These are phyloP conservation scores for Pleurostoma richardsiae DNA, from an alignment of 2,329 filamentous ascomycete genomes.

Conservation along the genomic window DNA sequence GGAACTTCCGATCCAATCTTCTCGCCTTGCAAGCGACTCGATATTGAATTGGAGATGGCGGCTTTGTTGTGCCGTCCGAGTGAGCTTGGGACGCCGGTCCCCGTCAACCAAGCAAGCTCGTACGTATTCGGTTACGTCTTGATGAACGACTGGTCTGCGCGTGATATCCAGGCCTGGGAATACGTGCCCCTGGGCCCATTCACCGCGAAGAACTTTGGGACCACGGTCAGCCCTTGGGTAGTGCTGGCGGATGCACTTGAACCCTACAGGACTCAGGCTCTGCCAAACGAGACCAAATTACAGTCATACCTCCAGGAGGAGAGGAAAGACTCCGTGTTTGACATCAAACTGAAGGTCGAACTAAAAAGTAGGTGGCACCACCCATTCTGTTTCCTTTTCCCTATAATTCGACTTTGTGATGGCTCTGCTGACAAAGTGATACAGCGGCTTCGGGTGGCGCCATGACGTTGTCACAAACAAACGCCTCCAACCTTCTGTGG, in stretches of 20 bases:
- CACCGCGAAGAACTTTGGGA: conserved; percentile 57
- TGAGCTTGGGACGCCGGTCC: conserved; percentile 59
- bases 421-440: not conserved
- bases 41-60: conserved; percentile 75
- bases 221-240: conserved; percentile 58
- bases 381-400: no score
- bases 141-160: conserved; percentile 60
- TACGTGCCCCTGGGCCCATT: conserved; percentile 59
- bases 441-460: conserved; percentile 8
- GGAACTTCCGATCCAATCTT: conserved; percentile 49
- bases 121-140: conserved; percentile 67
- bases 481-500: conserved; percentile 55
- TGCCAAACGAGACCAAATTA: conserved; percentile 27
- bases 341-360: conserved; percentile 32
- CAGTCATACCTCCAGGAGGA: conserved; percentile 52
- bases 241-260: conserved; percentile 54
- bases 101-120: conserved; percentile 62
- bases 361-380: conserved; percentile 26
- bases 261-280: conserved; percentile 15
- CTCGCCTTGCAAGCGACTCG: conserved; percentile 56
- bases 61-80: conserved; percentile 70
- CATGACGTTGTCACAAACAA: conserved; percentile 23
- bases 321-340: conserved; percentile 27
- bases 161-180: conserved; percentile 58
- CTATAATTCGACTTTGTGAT: not conserved